These are phyloP conservation scores for Microbotryum scabiosae DNA, from an alignment of 1,284 basidiomycete species.

Conservation along the genomic window DNA sequence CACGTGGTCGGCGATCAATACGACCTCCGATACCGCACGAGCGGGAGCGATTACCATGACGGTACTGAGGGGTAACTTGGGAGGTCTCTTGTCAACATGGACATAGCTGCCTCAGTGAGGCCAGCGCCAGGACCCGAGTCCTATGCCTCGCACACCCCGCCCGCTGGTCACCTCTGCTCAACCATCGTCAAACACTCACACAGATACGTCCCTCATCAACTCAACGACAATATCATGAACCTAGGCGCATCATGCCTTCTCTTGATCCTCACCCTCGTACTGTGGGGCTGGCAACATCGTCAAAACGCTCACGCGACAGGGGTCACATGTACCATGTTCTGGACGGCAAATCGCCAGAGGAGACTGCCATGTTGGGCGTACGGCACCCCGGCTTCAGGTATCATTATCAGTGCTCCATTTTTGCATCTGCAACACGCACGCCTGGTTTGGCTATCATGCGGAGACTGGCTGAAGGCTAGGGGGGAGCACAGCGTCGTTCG, in stretches of 20 bases:
- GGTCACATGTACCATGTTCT: constrained; percentile 20
- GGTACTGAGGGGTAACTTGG: constrained; percentile 37
- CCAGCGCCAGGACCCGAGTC: no score
- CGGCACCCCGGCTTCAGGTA: constrained; percentile 22
- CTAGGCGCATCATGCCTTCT: constrained; percentile 19
- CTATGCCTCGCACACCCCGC: no score
- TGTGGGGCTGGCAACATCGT: constrained; percentile 14
- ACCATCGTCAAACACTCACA: not conserved
- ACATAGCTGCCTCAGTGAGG: constrained; percentile 24
- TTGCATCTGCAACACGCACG: no score
- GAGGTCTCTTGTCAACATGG: constrained; percentile 37
- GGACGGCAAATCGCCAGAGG: constrained; percentile 22
- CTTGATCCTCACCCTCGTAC: constrained; percentile 12
- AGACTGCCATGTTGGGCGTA: constrained; percentile 15
- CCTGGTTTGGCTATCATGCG: no score
- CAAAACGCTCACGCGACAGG: constrained; percentile 25
- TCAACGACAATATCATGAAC: constrained; percentile 26
- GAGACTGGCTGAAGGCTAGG: no score
- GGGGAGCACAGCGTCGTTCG: no score
- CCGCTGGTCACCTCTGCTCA: not conserved
- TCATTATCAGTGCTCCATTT: not conserved
- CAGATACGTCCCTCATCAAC: constrained; percentile 3
- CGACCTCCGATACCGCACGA: constrained; percentile 35
- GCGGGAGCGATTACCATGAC: constrained; percentile 34
- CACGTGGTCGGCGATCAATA: constrained; percentile 30